Conservation (phyloP, 108 stramenopile species). For the Cyclotella cryptica region DNA sequence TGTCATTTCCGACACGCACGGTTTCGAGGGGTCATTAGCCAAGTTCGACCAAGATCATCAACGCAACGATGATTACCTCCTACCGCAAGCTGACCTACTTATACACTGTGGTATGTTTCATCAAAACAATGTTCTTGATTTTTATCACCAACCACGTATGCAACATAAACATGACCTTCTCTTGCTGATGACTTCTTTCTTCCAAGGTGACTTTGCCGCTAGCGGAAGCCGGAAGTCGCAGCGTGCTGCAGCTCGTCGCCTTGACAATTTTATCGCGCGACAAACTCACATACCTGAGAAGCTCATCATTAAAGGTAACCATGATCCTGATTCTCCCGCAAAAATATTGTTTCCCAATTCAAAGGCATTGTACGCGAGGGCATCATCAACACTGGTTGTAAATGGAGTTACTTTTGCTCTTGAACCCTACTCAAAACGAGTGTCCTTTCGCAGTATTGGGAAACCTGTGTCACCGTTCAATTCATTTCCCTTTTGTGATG, state of each 20-base stretch:
- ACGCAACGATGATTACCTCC: constrained; percentile 31
- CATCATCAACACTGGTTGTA: constrained; percentile 47
- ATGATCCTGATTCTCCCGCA: constrained; percentile 69
- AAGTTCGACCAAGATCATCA: constrained; percentile 5
- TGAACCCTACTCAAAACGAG: constrained; percentile 55
- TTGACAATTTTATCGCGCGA: constrained; percentile 69
- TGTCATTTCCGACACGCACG: constrained; percentile 79
- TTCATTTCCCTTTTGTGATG: constrained; percentile 56
- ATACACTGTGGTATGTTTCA: constrained; percentile 65
- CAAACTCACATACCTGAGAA: constrained; percentile 73
- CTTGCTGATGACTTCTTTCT: background rate
- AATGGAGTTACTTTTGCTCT: constrained; percentile 53
- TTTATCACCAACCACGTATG: background rate
- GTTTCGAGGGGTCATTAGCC: constrained; percentile 65
- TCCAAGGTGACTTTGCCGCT: constrained; percentile 60
- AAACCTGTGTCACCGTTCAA: constrained; percentile 4
- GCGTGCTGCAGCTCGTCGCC: constrained; percentile 39
- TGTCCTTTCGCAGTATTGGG: constrained; percentile 46
- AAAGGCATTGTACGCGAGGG: constrained; percentile 62
- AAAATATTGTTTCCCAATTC: constrained; percentile 49
- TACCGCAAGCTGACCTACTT: constrained; percentile 74
- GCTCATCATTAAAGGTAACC: constrained; percentile 82
- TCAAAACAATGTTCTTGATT: background rate
- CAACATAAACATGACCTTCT: background rate
- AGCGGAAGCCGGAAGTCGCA: constrained; percentile 46